These are phyloP conservation scores for Podosphaera xanthii DNA, from an alignment of 2,329 filamentous ascomycete species.

Conservation along the genomic window DNA sequence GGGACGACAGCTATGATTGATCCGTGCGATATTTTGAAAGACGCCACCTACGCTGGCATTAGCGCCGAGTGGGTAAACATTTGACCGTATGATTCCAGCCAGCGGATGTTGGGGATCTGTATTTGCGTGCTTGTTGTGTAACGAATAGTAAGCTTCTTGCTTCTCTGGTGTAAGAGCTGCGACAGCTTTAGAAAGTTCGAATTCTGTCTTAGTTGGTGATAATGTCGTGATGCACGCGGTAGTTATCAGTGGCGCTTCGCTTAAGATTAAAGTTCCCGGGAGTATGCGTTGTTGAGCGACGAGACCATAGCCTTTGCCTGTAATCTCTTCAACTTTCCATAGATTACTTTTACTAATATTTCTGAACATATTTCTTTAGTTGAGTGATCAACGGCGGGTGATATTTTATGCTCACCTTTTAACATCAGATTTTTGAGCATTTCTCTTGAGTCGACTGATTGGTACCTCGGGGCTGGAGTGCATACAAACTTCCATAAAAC, in stretches of 20 bases:
- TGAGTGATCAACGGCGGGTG: too few species aligned
- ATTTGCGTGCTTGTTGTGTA: slow-evolving; percentile 13
- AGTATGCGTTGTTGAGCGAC: slow-evolving; percentile 9
- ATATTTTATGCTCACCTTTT: too few species aligned
- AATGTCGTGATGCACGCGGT: slow-evolving; percentile 9
- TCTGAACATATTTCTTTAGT: too few species aligned
- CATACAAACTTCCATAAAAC: too few species aligned
- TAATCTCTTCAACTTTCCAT: slow-evolving; percentile 8
- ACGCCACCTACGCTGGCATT: slow-evolving; percentile 9
- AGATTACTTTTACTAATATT: slow-evolving; percentile 1
- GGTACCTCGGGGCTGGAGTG: too few species aligned
- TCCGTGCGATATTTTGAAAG: slow-evolving; percentile 10
- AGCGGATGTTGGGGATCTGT: slow-evolving; percentile 4
- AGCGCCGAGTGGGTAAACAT: slow-evolving; percentile 12
- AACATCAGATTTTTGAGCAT: too few species aligned
- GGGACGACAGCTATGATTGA: slow-evolving; percentile 13
- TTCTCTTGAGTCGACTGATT: too few species aligned
- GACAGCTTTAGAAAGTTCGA: slow-evolving; percentile 8
- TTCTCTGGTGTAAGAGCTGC: slow-evolving; percentile 5
- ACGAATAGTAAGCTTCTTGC: slow-evolving; percentile 11
- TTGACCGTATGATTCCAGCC: slow-evolving; percentile 11
- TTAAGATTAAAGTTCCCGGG: slow-evolving; percentile 14
- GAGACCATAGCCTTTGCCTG: slow-evolving; percentile 12
- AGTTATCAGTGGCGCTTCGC: slow-evolving; percentile 13
- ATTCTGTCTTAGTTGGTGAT: slow-evolving; percentile 6